phyloP scores from a whole-genome alignment of 805 yeast genomes.

The Blastobotrys chiropterorum region DNA sequence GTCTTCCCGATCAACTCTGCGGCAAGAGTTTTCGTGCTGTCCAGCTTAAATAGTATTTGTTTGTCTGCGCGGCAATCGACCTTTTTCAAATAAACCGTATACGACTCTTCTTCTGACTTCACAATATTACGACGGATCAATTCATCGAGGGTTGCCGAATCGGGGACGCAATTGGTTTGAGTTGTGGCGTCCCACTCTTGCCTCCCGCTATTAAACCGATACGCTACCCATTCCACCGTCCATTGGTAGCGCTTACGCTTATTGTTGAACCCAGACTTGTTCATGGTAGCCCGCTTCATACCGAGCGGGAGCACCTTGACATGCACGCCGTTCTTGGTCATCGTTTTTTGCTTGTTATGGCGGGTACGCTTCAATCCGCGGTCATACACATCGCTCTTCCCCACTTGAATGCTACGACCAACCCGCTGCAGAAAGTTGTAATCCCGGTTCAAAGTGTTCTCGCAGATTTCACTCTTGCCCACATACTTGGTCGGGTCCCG shows the following conservation, averaged over 20 bases:
- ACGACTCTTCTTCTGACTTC: slow-evolving; percentile 2
- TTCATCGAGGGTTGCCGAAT: slow-evolving; percentile 3
- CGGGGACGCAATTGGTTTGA: slow-evolving; percentile 6
- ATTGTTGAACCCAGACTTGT: slow-evolving; percentile 67
- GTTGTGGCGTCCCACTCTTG: neutral
- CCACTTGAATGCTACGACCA: slow-evolving; percentile 54
- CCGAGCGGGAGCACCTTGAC: slow-evolving; percentile 62
- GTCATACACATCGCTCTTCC: slow-evolving; percentile 41
- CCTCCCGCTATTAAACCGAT: neutral
- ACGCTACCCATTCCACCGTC: slow-evolving; percentile 70
- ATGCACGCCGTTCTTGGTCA: slow-evolving; percentile 53
- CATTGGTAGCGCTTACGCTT: slow-evolving; percentile 56
- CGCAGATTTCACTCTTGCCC: slow-evolving; percentile 40
- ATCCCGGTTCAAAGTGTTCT: slow-evolving; percentile 64
- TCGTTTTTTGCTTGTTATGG: neutral
- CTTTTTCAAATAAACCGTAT: slow-evolving; percentile 16
- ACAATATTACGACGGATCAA: slow-evolving; percentile 3
- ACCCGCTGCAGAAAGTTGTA: slow-evolving; percentile 64
- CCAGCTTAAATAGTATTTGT: slow-evolving; percentile 12
- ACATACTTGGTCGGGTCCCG: slow-evolving; percentile 58
- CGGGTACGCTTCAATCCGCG: slow-evolving; percentile 12
- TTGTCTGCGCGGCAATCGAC: slow-evolving; percentile 16
- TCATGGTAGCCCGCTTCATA: slow-evolving; percentile 59
- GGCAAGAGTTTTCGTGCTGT: slow-evolving; percentile 33
- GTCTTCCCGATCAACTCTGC: slow-evolving; percentile 48